phyloP scores from a whole-genome alignment of 2,329 filamentous ascomycete genomes.

The Paraconiothyrium sp. region DNA sequence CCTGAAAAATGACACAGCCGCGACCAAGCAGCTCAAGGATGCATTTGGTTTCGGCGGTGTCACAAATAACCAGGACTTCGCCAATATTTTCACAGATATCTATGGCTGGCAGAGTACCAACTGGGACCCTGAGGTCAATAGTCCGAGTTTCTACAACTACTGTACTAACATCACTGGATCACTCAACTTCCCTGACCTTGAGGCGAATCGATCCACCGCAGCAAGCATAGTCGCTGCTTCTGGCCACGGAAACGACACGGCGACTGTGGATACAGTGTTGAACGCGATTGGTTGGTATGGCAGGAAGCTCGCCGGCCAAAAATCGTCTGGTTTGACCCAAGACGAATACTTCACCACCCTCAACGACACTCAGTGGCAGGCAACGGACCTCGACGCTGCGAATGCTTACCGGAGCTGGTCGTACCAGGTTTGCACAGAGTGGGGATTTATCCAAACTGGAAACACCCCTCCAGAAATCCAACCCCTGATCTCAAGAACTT shows the following conservation, averaged over 20 bases:
- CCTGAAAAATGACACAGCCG: slow-evolving; percentile 56
- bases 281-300: slow-evolving; percentile 68
- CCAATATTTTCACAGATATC: slow-evolving; percentile 58
- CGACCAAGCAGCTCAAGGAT: slow-evolving; percentile 59
- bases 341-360: slow-evolving; percentile 63
- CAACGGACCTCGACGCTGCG: slow-evolving; percentile 54
- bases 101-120: slow-evolving; percentile 61
- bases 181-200: slow-evolving; percentile 55
- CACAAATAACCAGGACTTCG: slow-evolving; percentile 64
- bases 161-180: slow-evolving; percentile 65
- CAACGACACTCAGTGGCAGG: slow-evolving; percentile 58
- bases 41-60: slow-evolving; percentile 62
- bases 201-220: slow-evolving; percentile 50
- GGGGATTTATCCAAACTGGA: slow-evolving; percentile 82
- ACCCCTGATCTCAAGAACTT: slow-evolving; percentile 75
- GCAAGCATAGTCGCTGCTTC: slow-evolving; percentile 57
- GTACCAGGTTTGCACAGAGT: slow-evolving; percentile 66
- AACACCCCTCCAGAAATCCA: slow-evolving; percentile 71
- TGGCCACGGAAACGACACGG: slow-evolving; percentile 56
- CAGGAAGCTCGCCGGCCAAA: slow-evolving; percentile 49
- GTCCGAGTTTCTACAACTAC: slow-evolving; percentile 58
- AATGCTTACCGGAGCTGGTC: slow-evolving; percentile 61
- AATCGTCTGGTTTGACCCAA: slow-evolving; percentile 47
- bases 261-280: slow-evolving; percentile 61
- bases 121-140: slow-evolving; percentile 63